Base-by-base conservation (phyloP, 495 filamentous ascomycete species). In the Letharia lupina region DNA sequence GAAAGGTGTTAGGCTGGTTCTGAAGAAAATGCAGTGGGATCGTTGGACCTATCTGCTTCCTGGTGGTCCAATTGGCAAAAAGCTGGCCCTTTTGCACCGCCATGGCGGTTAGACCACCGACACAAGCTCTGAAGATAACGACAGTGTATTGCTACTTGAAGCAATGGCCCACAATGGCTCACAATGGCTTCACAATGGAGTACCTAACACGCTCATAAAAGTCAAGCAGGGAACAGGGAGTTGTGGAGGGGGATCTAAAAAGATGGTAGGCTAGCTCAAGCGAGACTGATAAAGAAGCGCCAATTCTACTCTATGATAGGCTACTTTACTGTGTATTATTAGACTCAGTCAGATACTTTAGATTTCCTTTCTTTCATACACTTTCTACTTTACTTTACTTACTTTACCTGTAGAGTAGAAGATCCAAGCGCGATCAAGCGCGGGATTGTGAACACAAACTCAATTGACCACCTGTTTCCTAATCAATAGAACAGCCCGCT, bases 21-120 rank as follows among this genome's bases (percentile, higher is more conserved):
- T 52, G n/a, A 33, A 52, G 15, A 15, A 0, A 52, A 0, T 50
- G 58, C 28, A n/a, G 15, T 37, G 11, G 58, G 59, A n/a, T 31
- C 20, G 58, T 33, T 52, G 40, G 44, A 65, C 64, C 64, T 54
- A 66, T 54, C 37, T 66, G 64, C 47, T 66, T 66, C 39, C 45
- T 58, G 31, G 47, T 66, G 35, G 64, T 66, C 64, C 64, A 66
- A 54, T 66, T 66, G 31, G 64, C 64, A 54, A 66, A 66, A 61
- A 66, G 58, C 47, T 52, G 64, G 44, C 44, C 37, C 33, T 62
- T 57, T 47, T 60, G 64, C 33, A 61, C 58, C 12, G n/a, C 58
- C 64, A 66, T 66, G 40, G 15, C 40, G 56, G 16, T 37, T 42
- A 39, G 23, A 40, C 10, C 35, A 47, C 20, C 57, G 56, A 31